Percentiles rank a stretch among this genome's conserved stretches.
Evolutionary conservation across 2,329 filamentous ascomycete species (phyloP).

Genomic region (Nemania serpens): DNA sequence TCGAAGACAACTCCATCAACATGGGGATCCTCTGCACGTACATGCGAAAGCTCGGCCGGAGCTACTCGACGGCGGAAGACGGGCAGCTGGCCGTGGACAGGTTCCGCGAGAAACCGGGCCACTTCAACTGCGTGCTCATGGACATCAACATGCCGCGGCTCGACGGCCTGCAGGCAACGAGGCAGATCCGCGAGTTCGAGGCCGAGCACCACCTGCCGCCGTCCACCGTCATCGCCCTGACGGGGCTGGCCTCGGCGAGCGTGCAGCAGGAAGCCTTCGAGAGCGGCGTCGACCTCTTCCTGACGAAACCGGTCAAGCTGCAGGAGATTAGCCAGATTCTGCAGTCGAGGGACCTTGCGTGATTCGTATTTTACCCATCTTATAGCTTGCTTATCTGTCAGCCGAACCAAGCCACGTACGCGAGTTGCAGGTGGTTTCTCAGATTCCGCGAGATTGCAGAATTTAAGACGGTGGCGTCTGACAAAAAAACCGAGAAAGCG

Average conservation of each 20-base stretch:
- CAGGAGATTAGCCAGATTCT: conserved; percentile 34
- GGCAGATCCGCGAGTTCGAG: conserved; percentile 22
- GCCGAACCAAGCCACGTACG: not conserved
- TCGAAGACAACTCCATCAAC: conserved; percentile 50
- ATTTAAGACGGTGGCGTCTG: not conserved
- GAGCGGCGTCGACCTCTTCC: conserved; percentile 51
- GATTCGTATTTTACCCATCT: not conserved
- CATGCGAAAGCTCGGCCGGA: conserved; percentile 37
- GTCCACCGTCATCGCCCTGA: conserved; percentile 50
- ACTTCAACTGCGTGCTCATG: conserved; percentile 25
- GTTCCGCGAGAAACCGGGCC: conserved; percentile 12
- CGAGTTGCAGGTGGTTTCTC: not conserved
- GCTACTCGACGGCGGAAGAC: conserved; percentile 22
- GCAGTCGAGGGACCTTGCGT: conserved; percentile 15
- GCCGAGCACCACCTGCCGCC: conserved; percentile 42
- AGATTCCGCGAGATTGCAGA: not conserved
- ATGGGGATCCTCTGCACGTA: conserved; percentile 39
- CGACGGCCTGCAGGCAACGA: conserved; percentile 22
- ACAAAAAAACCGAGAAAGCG: not conserved
- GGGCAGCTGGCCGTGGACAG: conserved; percentile 22
- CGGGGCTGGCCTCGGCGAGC: conserved; percentile 49
- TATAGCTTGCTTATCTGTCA: not conserved
- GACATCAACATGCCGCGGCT: conserved; percentile 28
- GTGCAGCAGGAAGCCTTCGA: conserved; percentile 52
- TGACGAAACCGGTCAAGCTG: conserved; percentile 53